A percentile compares a stretch with the other conserved stretches of the same genome.
phyloP scores from a whole-genome alignment of 148 eudicot genomes.

The Mesembryanthemum crystallinum region DNA sequence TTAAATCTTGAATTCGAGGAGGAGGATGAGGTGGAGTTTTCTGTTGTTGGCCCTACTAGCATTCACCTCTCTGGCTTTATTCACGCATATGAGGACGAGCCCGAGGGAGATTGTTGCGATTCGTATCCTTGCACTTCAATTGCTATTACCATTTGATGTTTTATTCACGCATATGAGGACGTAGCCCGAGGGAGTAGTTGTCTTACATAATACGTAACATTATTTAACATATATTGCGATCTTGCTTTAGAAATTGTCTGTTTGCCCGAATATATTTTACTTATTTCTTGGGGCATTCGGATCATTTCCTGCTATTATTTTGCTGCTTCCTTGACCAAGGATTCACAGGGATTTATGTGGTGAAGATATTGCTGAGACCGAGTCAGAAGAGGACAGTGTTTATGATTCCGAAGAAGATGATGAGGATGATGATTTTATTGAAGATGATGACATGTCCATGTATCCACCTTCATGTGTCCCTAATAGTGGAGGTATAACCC shows the following conservation, averaged over 20 bases:
- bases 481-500: conserved; percentile 74
- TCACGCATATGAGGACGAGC: conserved; percentile 30
- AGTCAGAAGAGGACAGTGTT: conserved; percentile 44
- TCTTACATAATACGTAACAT: no score
- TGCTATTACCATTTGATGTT: conserved; percentile 11
- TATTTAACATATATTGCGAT: no score
- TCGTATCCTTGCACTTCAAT: conserved; percentile 64
- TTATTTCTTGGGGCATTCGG: background rate
- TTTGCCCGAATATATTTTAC: background rate
- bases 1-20: conserved; percentile 84
- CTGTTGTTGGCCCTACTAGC: conserved; percentile 77
- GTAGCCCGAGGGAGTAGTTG: no score
- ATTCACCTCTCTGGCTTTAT: conserved; percentile 81
- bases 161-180: no score
- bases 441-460: conserved; percentile 47
- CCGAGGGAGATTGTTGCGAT: conserved; percentile 35
- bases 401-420: conserved; percentile 50
- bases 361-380: conserved; percentile 53
- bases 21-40: conserved; percentile 68
- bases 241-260: background rate
- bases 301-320: background rate
- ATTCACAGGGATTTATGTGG: conserved; percentile 58
- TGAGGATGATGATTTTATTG: conserved; percentile 39
- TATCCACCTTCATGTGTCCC: conserved; percentile 47
- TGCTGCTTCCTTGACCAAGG: conserved; percentile 47